Evolutionary conservation across 257 asterid species (phyloP).

Genomic region (Przewalskia tangutica): DNA sequence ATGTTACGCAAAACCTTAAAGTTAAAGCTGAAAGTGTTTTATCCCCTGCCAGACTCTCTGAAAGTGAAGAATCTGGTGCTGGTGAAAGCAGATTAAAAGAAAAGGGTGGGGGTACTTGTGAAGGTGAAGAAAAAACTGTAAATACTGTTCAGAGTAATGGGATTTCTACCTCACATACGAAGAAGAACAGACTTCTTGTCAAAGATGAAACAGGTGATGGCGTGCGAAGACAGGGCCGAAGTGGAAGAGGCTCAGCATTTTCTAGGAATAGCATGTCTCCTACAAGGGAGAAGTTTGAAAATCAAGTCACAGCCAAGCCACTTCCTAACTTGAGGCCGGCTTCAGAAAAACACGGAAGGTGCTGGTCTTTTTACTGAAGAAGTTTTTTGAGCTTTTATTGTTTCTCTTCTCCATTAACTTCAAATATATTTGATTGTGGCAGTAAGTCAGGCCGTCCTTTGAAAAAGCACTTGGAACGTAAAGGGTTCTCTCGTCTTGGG

Average conservation of each 20-base stretch:
- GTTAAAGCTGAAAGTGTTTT: conserved; percentile 45
- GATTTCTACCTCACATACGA: conserved; percentile 34
- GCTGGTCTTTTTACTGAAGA: conserved; percentile 13
- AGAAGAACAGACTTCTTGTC: conserved; percentile 51
- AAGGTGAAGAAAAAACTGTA: conserved; percentile 46
- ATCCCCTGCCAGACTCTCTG: conserved; percentile 78
- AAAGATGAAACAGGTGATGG: conserved; percentile 80
- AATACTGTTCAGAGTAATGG: conserved; percentile 47
- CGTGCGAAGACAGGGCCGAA: conserved; percentile 85
- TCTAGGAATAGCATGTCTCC: conserved; percentile 85
- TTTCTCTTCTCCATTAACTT: conserved; percentile 13
- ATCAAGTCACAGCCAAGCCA: conserved; percentile 52
- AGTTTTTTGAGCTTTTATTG: neutral
- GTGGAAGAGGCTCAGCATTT: conserved; percentile 71
- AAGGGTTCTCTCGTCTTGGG: conserved; percentile 83
- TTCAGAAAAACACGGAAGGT: conserved; percentile 89
- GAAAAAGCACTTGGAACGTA: conserved; percentile 82
- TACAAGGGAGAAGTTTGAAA: conserved; percentile 60
- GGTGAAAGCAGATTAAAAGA: conserved; percentile 61
- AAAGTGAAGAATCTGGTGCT: conserved; percentile 92
- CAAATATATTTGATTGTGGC: conserved; percentile 23
- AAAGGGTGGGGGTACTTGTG: conserved; percentile 38
- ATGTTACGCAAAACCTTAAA: conserved; percentile 42
- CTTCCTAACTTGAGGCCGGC: conserved; percentile 48
- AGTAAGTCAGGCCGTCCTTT: conserved; percentile 92